A percentile compares a stretch with the other conserved stretches of the same genome.
phyloP scores from a whole-genome alignment of 106 monocot species.

The Acorus calamus region DNA sequence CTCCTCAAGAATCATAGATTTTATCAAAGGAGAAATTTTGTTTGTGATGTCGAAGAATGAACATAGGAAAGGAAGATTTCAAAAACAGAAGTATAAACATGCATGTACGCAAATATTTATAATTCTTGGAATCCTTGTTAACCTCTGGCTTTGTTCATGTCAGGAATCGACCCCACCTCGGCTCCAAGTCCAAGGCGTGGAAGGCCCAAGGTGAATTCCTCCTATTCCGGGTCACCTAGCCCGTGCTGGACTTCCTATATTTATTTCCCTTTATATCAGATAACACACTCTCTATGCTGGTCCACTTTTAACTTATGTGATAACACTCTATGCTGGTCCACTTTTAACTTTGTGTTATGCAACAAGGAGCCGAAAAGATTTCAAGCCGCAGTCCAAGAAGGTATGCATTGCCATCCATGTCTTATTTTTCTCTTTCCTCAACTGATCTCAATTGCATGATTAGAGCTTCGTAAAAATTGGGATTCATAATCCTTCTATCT shows the following conservation, averaged over 20 bases:
- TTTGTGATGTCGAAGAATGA: too few species aligned
- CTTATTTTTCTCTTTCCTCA: background rate
- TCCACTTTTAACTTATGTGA: background rate
- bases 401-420: slow-evolving; percentile 14
- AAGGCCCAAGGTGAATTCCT: slow-evolving; percentile 77
- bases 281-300: background rate
- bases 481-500: background rate
- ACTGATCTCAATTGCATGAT: too few species aligned
- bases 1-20: too few species aligned
- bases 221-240: slow-evolving; percentile 77
- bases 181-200: slow-evolving; percentile 41
- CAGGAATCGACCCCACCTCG: slow-evolving; percentile 69
- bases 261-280: background rate
- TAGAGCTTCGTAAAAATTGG: too few species aligned
- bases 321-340: background rate
- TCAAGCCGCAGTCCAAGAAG: slow-evolving; percentile 85
- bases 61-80: too few species aligned
- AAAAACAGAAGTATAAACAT: too few species aligned
- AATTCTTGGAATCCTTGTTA: background rate
- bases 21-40: too few species aligned
- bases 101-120: too few species aligned
- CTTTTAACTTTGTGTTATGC: slow-evolving; percentile 1
- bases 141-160: slow-evolving; percentile 1
- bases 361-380: slow-evolving; percentile 55
- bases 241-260: slow-evolving; percentile 30